Evolutionary conservation across 495 filamentous ascomycete species (phyloP).

Genomic region (Pseudevernia furfuracea): DNA sequence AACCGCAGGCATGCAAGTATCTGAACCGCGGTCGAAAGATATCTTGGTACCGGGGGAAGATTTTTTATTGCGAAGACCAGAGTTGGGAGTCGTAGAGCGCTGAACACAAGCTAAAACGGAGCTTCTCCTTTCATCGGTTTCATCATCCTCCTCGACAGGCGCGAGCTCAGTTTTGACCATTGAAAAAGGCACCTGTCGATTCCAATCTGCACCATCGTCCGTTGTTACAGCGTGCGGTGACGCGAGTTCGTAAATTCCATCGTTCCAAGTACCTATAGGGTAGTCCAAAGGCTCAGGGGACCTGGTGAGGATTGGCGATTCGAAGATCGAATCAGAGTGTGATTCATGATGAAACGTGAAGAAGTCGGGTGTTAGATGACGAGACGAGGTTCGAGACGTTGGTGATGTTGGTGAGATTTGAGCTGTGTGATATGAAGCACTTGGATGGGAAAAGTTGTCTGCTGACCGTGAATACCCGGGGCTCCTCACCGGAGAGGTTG

Average conservation of each 20-base stretch:
- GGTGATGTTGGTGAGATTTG: conserved; percentile 29
- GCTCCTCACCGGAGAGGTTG: conserved; percentile 21
- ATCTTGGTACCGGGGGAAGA: conserved; percentile 22
- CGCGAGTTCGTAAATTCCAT: conserved; percentile 13
- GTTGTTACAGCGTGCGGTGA: conserved; percentile 39
- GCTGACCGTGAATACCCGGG: conserved; percentile 34
- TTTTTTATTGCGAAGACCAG: conserved; percentile 19
- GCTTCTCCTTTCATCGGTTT: conserved; percentile 13
- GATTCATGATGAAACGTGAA: conserved; percentile 14
- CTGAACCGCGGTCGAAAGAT: not conserved
- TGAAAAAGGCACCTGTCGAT: conserved; percentile 39
- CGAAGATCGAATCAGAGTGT: not conserved
- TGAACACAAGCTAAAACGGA: conserved; percentile 23
- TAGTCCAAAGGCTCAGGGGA: conserved; percentile 8
- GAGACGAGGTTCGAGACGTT: conserved; percentile 29
- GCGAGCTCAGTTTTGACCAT: conserved; percentile 44
- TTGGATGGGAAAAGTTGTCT: conserved; percentile 47
- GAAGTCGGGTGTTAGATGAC: conserved; percentile 5
- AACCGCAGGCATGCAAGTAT: not conserved
- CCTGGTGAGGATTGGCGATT: not conserved
- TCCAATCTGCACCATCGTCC: conserved; percentile 42
- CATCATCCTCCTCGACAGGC: conserved; percentile 70
- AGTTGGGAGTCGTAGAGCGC: conserved; percentile 11
- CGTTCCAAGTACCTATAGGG: conserved; percentile 8
- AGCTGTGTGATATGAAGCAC: conserved; percentile 31